Evolutionary conservation across 2,329 filamentous ascomycete species (phyloP), one percentile per base, ranked within the genome.

Genomic region (Neocucurbitaria cava): DNA sequence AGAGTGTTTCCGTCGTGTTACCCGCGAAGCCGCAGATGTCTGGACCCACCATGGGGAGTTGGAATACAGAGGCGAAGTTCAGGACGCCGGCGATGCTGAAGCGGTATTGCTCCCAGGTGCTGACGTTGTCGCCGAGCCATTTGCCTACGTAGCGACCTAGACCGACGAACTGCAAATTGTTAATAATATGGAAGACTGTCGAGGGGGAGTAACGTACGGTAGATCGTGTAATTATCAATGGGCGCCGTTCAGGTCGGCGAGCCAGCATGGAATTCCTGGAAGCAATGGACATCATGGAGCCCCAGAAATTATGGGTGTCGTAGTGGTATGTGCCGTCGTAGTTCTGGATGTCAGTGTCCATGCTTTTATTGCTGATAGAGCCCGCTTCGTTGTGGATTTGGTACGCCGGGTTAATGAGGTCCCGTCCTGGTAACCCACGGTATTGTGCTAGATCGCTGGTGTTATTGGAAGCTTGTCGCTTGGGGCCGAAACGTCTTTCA

Each of bases 1-100:
- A 92, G 1, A 92, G 83, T 26, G 85, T 80, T 69, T 89, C 87
- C 3, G 83, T 90, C 0, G 87, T 88, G 66, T 89, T 84, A 8
- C 80, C 83, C 1, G 79, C 86, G 59, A 89, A 95, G 0, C 91
- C 91, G 64, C 91, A 95, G 1, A 92, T 87, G 62, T 95, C 91
- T 2, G 74, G 65, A 1, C 79, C 79, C 3, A 79, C 78, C 71
- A 80, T 78, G 1, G 79, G 77, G 0, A 81, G 63, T 47, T 81
- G 78, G 71, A 75, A 81, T 20, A 81, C 66, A 5, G 77, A 70
- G 13, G 71, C 73, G 52, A 81, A 81, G 54, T 81, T 75, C 9
- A 81, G 66, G 36, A 80, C 68, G 40, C 76, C 66, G 2, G 68
- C 55, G 42, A 78, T 77, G 20, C 71, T 76, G 31, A 73, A 71